Evolutionary conservation across 495 filamentous ascomycete genomes (phyloP).

Genomic region (Oidiodendron maius): DNA sequence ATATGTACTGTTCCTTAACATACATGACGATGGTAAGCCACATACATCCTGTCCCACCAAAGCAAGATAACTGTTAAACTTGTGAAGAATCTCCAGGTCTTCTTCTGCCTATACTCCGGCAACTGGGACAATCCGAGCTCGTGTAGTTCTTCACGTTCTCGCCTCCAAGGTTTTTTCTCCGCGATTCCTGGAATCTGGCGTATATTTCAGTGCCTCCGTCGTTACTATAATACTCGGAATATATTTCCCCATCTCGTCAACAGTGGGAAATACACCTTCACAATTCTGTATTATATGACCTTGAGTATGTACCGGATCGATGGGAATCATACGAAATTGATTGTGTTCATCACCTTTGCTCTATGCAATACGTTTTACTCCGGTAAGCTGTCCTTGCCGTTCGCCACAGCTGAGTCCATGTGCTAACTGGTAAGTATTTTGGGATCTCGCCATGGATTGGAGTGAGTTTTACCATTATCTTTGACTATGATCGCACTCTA

Average conservation of each 20-base stretch:
- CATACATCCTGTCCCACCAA: too few species aligned
- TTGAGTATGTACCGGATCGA: conserved; percentile 80
- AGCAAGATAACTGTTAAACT: neutral
- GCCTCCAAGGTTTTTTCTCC: conserved; percentile 78
- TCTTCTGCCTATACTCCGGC: conserved; percentile 86
- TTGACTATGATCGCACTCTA: neutral
- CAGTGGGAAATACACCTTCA: conserved; percentile 83
- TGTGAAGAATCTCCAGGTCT: conserved; percentile 79
- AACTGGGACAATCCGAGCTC: conserved; percentile 62
- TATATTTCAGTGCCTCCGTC: conserved; percentile 81
- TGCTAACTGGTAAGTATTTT: conserved; percentile 49
- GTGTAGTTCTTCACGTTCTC: conserved; percentile 84
- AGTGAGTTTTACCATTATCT: conserved; percentile 6
- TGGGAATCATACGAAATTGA: conserved; percentile 38
- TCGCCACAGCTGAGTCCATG: neutral
- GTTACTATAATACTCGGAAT: conserved; percentile 81
- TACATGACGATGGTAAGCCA: conserved; percentile 78
- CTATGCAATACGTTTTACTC: conserved; percentile 75
- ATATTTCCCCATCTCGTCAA: conserved; percentile 91
- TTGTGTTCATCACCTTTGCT: conserved; percentile 73
- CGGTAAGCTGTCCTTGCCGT: conserved; percentile 58
- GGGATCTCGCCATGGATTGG: conserved; percentile 96
- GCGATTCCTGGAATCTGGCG: conserved; percentile 82
- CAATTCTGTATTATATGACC: conserved; percentile 70
- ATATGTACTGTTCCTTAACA: conserved; percentile 93